Evolutionary conservation across 148 eudicot genomes (phyloP).

Genomic region (Diospyros lotus): DNA sequence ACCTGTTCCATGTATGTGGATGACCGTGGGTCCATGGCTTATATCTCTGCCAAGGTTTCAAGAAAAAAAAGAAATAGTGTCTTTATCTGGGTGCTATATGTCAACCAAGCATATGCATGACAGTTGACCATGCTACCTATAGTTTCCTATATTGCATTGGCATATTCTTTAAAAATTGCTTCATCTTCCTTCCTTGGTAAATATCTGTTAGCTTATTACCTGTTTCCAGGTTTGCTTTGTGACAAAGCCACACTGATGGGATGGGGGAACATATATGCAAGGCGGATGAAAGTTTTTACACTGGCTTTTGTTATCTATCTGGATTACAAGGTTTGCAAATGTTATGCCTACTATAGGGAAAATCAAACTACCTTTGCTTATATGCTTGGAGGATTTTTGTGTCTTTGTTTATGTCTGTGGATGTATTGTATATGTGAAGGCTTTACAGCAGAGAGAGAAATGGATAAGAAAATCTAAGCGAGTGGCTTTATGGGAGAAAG

Average conservation of each 20-base stretch:
- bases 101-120: no score
- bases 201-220: not conserved
- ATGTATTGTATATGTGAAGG: constrained; percentile 33
- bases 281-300: constrained; percentile 83
- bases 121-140: not conserved
- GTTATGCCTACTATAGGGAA: not conserved
- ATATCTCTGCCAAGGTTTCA: no score
- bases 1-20: no score
- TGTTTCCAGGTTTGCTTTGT: constrained; percentile 6
- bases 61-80: no score
- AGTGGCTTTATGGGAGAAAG: constrained; percentile 75
- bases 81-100: no score
- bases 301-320: constrained; percentile 78
- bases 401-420: constrained; percentile 7
- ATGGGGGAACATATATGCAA: constrained; percentile 68
- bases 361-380: not conserved
- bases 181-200: not conserved
- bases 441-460: constrained; percentile 85
- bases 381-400: constrained; percentile 1
- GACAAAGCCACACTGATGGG: constrained; percentile 46
- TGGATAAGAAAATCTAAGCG: constrained; percentile 61
- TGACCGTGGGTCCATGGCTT: no score
- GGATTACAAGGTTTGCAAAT: constrained; percentile 75
- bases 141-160: not conserved
- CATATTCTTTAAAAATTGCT: not conserved